Percentiles rank a stretch among this genome's conserved stretches.
These are phyloP conservation scores for Fusarium buharicum DNA, from an alignment of 2,329 filamentous ascomycete genomes.

Conservation along the genomic window DNA sequence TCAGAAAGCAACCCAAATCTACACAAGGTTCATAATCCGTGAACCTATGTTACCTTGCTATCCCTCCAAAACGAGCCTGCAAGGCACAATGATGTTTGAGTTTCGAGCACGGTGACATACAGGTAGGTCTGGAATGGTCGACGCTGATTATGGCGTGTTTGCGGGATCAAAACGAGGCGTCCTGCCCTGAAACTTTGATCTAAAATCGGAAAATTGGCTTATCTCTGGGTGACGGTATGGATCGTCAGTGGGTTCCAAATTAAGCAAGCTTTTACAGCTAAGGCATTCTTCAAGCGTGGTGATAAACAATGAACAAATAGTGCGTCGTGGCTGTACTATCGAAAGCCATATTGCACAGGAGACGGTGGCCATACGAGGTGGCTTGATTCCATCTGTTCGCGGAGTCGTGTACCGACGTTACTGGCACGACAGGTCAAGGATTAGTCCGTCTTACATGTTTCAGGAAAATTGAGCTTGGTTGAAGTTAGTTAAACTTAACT, in stretches of 20 bases:
- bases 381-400: constrained; percentile 16
- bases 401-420: background rate
- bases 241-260: constrained; percentile 1
- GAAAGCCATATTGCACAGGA: background rate
- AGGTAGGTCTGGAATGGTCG: constrained; percentile 12
- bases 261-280: constrained; percentile 1
- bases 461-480: background rate
- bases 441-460: background rate
- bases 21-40: no score
- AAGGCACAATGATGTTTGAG: background rate
- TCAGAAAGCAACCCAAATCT: background rate
- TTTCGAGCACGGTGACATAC: background rate
- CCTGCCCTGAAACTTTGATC: constrained; percentile 1
- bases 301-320: constrained; percentile 3
- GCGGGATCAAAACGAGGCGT: background rate
- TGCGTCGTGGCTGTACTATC: constrained; percentile 18
- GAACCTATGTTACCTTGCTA: background rate
- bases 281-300: background rate
- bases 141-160: constrained; percentile 11
- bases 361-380: constrained; percentile 31
- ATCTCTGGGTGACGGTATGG: background rate
- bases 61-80: background rate
- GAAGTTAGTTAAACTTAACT: constrained; percentile 11
- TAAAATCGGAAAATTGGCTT: constrained; percentile 10
- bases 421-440: constrained; percentile 6